phyloP scores from a whole-genome alignment of 352 stramenopile genomes.

The Globisporangium lucens region DNA sequence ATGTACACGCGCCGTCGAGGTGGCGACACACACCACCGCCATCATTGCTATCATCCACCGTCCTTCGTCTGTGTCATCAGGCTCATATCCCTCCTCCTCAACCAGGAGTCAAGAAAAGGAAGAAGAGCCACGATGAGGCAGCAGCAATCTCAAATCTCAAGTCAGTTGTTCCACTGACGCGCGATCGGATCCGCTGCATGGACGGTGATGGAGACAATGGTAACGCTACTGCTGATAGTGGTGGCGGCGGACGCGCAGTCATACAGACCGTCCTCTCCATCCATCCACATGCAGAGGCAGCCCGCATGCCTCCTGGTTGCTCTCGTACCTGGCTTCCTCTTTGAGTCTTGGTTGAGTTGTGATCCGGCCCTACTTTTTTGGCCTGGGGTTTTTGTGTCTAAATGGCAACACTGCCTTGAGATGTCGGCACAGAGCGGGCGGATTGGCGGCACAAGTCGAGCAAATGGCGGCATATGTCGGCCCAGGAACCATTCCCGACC shows the following conservation, averaged over 20 bases:
- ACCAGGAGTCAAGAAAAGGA: not conserved
- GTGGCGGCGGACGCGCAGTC: not conserved
- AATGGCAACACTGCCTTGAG: not conserved
- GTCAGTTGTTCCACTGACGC: not conserved
- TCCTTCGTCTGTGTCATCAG: not conserved
- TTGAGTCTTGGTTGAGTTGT: not conserved
- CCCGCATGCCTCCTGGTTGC: too few relatives aligned
- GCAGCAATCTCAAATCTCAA: not conserved
- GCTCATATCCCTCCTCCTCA: conserved; percentile 6
- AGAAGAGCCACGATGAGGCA: conserved; percentile 6
- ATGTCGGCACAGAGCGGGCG: not conserved
- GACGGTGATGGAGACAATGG: not conserved
- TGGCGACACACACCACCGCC: not conserved
- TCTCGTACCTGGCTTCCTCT: not conserved
- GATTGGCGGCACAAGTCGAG: not conserved
- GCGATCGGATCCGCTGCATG: not conserved
- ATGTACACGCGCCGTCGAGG: too few relatives aligned
- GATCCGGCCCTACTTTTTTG: not conserved
- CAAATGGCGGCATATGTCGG: not conserved
- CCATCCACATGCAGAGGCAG: too few relatives aligned
- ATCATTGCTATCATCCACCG: not conserved
- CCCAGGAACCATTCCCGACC: not conserved
- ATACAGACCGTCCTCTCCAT: not conserved
- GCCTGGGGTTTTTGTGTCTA: not conserved
- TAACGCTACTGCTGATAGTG: not conserved